phyloP scores from a whole-genome alignment of 768 basidiomycete species.

The Dacryopinax primogenitus region DNA sequence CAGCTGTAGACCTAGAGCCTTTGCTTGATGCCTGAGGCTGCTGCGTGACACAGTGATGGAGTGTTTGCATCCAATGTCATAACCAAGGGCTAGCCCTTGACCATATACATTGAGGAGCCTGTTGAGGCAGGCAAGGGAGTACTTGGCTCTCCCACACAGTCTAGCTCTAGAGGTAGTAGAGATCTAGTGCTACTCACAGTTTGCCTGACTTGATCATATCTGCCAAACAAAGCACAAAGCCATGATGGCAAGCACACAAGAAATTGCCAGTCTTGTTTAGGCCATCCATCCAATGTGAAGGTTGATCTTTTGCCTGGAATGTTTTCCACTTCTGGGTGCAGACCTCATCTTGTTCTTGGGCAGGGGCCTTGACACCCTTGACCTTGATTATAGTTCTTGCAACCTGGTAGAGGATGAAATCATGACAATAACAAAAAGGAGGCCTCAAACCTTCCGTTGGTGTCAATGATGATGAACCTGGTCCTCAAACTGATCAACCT shows the following conservation, averaged over 20 bases:
- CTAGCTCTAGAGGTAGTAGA: background rate
- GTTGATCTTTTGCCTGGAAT: slow-evolving; percentile 17
- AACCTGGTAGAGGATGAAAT: background rate
- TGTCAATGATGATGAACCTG: background rate
- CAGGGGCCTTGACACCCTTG: background rate
- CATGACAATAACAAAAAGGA: background rate
- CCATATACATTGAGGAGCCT: slow-evolving; percentile 10
- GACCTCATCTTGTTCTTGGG: background rate
- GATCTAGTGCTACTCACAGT: slow-evolving; percentile 29
- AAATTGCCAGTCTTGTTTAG: slow-evolving; percentile 30
- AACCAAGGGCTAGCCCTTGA: background rate
- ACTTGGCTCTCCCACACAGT: slow-evolving; percentile 12
- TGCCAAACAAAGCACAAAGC: slow-evolving; percentile 22
- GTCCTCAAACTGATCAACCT: background rate
- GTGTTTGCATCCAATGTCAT: slow-evolving; percentile 16
- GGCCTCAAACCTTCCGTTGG: background rate
- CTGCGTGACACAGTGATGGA: slow-evolving; percentile 7
- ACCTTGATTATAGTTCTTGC: background rate
- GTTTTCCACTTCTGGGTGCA: slow-evolving; percentile 3
- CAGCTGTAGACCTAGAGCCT: slow-evolving; percentile 9
- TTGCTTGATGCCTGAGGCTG: background rate
- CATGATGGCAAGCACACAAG: slow-evolving; percentile 28
- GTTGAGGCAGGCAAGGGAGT: slow-evolving; percentile 9
- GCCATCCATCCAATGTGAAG: slow-evolving; percentile 27
- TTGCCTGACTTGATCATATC: slow-evolving; percentile 38